Evolutionary conservation across 2,329 filamentous ascomycete species (phyloP).

Genomic region (Coniochaeta sp.): DNA sequence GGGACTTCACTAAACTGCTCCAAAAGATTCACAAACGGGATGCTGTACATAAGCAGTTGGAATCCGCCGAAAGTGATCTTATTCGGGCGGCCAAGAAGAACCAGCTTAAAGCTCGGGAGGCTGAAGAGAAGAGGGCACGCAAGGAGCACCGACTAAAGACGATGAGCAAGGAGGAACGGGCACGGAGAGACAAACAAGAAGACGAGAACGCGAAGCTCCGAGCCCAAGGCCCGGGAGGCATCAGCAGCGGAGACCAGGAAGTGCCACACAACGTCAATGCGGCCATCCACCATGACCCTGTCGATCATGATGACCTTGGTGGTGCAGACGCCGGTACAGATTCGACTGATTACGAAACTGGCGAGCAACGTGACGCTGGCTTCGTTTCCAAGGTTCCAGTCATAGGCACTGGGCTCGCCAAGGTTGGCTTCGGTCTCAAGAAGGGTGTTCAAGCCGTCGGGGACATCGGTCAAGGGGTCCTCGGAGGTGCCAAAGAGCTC

Average conservation of each 20-base stretch:
- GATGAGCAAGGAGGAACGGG: constrained; percentile 42
- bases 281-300: constrained; percentile 27
- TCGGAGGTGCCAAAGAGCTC: constrained; percentile 36
- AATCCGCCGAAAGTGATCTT: constrained; percentile 76
- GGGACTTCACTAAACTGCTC: constrained; percentile 74
- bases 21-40: constrained; percentile 77
- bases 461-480: constrained; percentile 35
- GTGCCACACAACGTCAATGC: constrained; percentile 44
- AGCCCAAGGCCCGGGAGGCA: constrained; percentile 41
- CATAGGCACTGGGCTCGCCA: constrained; percentile 31
- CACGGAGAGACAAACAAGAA: constrained; percentile 36
- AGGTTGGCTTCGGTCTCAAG: constrained; percentile 43
- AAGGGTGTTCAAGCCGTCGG: constrained; percentile 33
- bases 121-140: constrained; percentile 59
- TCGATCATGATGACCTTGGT: constrained; percentile 13
- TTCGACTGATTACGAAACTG: neutral
- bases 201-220: constrained; percentile 42
- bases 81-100: constrained; percentile 74
- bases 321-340: constrained; percentile 13
- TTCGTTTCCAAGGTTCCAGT: constrained; percentile 19
- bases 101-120: constrained; percentile 60
- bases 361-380: constrained; percentile 13
- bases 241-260: constrained; percentile 43
- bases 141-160: constrained; percentile 40
- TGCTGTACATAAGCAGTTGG: constrained; percentile 62